Base-by-base conservation (phyloP, 179 eudicot genomes). In the Monotropa hypopitys region DNA sequence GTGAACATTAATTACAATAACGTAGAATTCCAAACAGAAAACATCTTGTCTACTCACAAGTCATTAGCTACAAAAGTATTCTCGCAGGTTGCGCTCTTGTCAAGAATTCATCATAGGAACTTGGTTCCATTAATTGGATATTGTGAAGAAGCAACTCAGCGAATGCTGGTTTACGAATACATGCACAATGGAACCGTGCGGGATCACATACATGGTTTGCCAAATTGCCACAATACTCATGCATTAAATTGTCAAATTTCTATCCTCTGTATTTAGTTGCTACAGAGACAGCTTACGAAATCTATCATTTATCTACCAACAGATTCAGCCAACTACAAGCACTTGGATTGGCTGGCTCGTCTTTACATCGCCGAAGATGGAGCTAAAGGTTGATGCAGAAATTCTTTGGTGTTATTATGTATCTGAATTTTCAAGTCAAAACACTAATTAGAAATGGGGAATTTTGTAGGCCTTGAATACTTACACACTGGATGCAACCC, bases 401-500 rank as follows among this genome's bases (percentile, higher is more conserved):
- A 21, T 73, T 50, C 80, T 33, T 33, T 18, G 12, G 32, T 30
- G 3, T 18, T 45, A 61, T 73, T 10, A 0, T 50, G 35, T 67
- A 21, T 12, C 54, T 47, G 21, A 28, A 66, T 72, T 45, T 54
- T 6, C 53, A 43, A 57, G 54, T 33, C 66, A 49, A 56, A 42
- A 26, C 54, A 49, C 61, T 45, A 53, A 75, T 54, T 38, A 65
- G 26, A 49, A 47, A 51, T 46, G 72, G 59, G 30, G 66, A 21
- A 46, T 81, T 77, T 8, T 77, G 62, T 83, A 95, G 98, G 99
- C 49, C 92, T 96, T 45, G 97, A 96, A 83, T 96, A 96, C 82
- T 87, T 96, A 76, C 99, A 96, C 84, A 91, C 90, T 43, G 99
- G 99, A 79, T 96, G 99, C 87, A 93, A 84, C 87, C 99, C 98